A percentile compares a stretch with the other conserved stretches of the same genome.
Conservation (phyloP, 2,329 filamentous ascomycete species). For the Exophiala lecanii-corni region DNA sequence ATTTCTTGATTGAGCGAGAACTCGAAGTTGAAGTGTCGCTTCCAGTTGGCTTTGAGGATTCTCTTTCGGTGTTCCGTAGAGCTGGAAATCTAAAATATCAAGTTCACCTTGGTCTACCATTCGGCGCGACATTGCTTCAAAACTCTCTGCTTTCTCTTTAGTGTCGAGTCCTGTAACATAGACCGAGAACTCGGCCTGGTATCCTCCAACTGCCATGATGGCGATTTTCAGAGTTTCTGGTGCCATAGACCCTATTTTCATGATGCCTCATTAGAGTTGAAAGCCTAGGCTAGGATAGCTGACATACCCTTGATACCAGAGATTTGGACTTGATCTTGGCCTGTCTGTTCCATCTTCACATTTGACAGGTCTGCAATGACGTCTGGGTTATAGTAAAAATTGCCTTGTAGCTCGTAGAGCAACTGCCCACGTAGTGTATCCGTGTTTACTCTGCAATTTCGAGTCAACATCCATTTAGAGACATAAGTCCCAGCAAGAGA, state of each 20-base stretch:
- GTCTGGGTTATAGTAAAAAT: constrained; percentile 44
- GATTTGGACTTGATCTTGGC: constrained; percentile 35
- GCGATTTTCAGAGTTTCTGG: constrained; percentile 49
- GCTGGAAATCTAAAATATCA: constrained; percentile 46
- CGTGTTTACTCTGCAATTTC: constrained; percentile 28
- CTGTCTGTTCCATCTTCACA: constrained; percentile 33
- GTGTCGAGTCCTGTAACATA: constrained; percentile 47
- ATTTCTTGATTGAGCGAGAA: constrained; percentile 37
- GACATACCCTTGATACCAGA: constrained; percentile 34
- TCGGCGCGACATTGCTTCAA: constrained; percentile 36
- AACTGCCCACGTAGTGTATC: constrained; percentile 43
- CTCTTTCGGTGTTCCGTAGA: constrained; percentile 33
- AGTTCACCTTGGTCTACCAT: constrained; percentile 36
- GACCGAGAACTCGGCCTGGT: constrained; percentile 42
- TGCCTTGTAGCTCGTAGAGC: constrained; percentile 47
- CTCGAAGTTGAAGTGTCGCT: constrained; percentile 42
- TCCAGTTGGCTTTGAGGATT: constrained; percentile 39
- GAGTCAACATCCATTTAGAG: too few species aligned
- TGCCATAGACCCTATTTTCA: constrained; percentile 37
- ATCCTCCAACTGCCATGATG: constrained; percentile 46
- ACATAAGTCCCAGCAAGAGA: too few species aligned
- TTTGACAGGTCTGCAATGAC: constrained; percentile 40
- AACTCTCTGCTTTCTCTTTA: constrained; percentile 34
- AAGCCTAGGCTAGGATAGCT: constrained; percentile 36
- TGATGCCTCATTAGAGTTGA: too few species aligned